A percentile compares a stretch with the other conserved stretches of the same genome.
Conservation (phyloP, 192 early-diverging fungal genomes). For the Backusella westeae region DNA sequence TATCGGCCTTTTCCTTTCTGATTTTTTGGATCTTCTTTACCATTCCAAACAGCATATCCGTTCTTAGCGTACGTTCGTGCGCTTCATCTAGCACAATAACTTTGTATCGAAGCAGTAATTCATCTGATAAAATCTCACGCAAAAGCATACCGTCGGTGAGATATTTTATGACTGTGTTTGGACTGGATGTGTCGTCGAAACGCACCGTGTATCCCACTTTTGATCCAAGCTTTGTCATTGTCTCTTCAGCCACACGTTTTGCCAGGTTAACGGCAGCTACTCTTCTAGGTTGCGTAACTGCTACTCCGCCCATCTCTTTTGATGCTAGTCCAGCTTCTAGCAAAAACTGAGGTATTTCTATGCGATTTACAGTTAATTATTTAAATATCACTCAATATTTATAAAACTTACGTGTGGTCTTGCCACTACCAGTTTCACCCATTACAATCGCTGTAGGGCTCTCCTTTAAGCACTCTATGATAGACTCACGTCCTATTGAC, state of each 20-base stretch:
- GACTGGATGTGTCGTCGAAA: conserved; percentile 89
- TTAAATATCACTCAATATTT: neutral
- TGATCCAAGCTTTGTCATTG: conserved; percentile 64
- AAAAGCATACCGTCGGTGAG: conserved; percentile 97
- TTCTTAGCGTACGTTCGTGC: conserved; percentile 96
- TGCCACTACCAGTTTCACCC: conserved; percentile 80
- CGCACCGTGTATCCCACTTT: conserved; percentile 87
- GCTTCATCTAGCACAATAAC: conserved; percentile 95
- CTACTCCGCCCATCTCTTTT: conserved; percentile 60
- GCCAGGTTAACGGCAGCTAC: conserved; percentile 85
- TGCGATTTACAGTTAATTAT: neutral
- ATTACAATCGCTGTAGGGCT: conserved; percentile 66
- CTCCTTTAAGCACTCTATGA: conserved; percentile 35
- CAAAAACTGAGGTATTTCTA: conserved; percentile 92
- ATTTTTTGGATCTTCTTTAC: conserved; percentile 82
- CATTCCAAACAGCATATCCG: conserved; percentile 97
- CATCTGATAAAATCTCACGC: conserved; percentile 85
- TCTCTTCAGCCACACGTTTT: conserved; percentile 77
- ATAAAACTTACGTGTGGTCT: conserved; percentile 64
- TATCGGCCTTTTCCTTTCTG: conserved; percentile 45
- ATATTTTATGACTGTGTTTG: conserved; percentile 83
- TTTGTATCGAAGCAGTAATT: conserved; percentile 71
- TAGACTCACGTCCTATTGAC: conserved; percentile 32
- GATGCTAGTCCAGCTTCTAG: conserved; percentile 62
- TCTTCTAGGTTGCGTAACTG: conserved; percentile 82